Evolutionary conservation across 1,139 yeast species (phyloP).

Genomic region (Suhomyces yuchorum): DNA sequence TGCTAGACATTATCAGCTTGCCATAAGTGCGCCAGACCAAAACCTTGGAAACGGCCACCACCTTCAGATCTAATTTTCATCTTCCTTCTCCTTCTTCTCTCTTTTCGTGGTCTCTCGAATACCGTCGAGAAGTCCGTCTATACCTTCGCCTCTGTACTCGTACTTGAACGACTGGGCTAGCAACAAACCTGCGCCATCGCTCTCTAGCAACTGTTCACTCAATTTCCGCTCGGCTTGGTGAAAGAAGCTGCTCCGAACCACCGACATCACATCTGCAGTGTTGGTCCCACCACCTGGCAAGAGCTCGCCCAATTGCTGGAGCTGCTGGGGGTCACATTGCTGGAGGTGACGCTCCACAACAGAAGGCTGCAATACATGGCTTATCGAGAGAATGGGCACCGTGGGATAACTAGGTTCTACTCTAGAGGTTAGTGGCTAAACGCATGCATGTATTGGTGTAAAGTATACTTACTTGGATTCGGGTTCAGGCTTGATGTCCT

Average conservation of each 20-base stretch:
- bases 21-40: no score
- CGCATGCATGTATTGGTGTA: constrained; percentile 2
- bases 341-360: constrained; percentile 44
- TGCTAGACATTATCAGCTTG: no score
- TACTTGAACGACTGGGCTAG: constrained; percentile 54
- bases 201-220: constrained; percentile 42
- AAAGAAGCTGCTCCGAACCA: constrained; percentile 57
- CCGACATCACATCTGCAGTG: constrained; percentile 38
- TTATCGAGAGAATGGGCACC: constrained; percentile 31
- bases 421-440: constrained; percentile 5
- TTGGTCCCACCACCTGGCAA: constrained; percentile 42
- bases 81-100: background rate
- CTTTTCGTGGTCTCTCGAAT: constrained; percentile 35
- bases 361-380: constrained; percentile 44
- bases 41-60: no score
- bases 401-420: background rate
- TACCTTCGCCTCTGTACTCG: constrained; percentile 61
- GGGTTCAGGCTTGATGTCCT: constrained; percentile 15
- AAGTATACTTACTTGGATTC: constrained; percentile 16
- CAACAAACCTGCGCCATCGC: constrained; percentile 53
- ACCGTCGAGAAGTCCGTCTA: constrained; percentile 54
- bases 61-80: background rate
- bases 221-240: constrained; percentile 49
- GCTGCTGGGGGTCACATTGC: constrained; percentile 36
- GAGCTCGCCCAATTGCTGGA: constrained; percentile 36